Base-by-base conservation (phyloP, 345 rosid genomes). In the Leavenworthia alabamica region DNA sequence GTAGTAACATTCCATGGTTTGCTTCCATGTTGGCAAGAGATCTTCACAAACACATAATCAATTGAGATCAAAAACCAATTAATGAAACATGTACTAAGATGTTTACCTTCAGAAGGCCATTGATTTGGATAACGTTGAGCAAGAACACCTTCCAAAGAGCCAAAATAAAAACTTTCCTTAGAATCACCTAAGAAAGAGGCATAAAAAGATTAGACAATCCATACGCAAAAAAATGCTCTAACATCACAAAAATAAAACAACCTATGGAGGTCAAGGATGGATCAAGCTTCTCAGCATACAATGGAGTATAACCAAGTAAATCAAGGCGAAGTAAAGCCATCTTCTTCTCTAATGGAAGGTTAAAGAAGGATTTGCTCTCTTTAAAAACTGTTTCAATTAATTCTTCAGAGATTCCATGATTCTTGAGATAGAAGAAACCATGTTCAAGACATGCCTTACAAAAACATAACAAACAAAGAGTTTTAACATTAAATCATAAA, bases 371-470 rank as follows among this genome's bases (percentile, higher is more conserved):
- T 26, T 64, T 70, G 35, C 85, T 82, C 83, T 82, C 83, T 19
- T 68, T 62, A 2, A 86, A 61, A 59, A 80, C 85, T 13, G 41
- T 20, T 0, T 32, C 19, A 13, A 80, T 5, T 16, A 89, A 62
- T 17, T 80, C 86, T 56, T 79, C 80, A 20, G 82, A 73, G 2
- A 89, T 73, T 1, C 94, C 97, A 59, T 93, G 99, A 71, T 93
- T 87, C 71, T 82, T 80, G 11, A 82, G 72, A 80, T 85, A 93
- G 68, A 93, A 93, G 82, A 89, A 93, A n/a, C 99, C 97, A 61
- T 77, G 73, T 7, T 85, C 91, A 6, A 74, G 39, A 57, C 99
- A 93, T 20, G 96, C 96, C 99, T 93, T 61, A 31, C 16, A 71
- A 2, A 70, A 2, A 63, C 14, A 53, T 39, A 44, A 61, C 8